Conservation (phyloP, 2,329 filamentous ascomycete species). For the Coniochaeta sp. region DNA sequence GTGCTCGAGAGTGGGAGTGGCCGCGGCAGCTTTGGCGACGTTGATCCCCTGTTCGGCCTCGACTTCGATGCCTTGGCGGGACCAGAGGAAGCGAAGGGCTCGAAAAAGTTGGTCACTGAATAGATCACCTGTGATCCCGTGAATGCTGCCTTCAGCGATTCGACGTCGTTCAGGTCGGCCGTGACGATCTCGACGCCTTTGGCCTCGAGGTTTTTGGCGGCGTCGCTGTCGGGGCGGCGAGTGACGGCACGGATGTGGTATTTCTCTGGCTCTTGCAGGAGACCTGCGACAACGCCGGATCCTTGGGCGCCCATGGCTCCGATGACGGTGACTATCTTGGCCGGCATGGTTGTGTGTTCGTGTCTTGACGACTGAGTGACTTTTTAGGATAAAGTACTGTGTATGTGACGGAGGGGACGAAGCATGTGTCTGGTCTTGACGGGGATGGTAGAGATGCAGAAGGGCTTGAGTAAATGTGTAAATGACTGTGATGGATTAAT, state of each 20-base stretch:
- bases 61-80: slow-evolving; percentile 25
- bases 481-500: too few relatives aligned
- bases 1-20: slow-evolving; percentile 28
- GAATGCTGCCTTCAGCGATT: slow-evolving; percentile 17
- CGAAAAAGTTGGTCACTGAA: slow-evolving; percentile 33
- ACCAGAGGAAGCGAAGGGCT: slow-evolving; percentile 19
- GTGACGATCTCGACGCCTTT: slow-evolving; percentile 21
- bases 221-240: slow-evolving; percentile 21
- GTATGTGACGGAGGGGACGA: too few relatives aligned
- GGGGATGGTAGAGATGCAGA: too few relatives aligned
- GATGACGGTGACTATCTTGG: slow-evolving; percentile 20
- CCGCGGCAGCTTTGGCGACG: slow-evolving; percentile 31
- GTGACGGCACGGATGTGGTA: slow-evolving; percentile 25
- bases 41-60: slow-evolving; percentile 33
- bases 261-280: slow-evolving; percentile 14
- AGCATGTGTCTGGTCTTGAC: too few relatives aligned
- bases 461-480: too few relatives aligned
- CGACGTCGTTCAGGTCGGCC: slow-evolving; percentile 20
- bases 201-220: slow-evolving; percentile 19
- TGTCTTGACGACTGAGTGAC: background rate
- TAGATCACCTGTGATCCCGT: slow-evolving; percentile 9
- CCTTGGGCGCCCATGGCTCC: slow-evolving; percentile 25
- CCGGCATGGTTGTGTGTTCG: background rate
- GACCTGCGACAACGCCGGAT: slow-evolving; percentile 21
- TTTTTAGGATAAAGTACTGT: background rate